A percentile compares a stretch with the other conserved stretches of the same genome.
These are phyloP conservation scores for Saturnispora halmiae DNA, from an alignment of 805 yeast species.

Conservation along the genomic window DNA sequence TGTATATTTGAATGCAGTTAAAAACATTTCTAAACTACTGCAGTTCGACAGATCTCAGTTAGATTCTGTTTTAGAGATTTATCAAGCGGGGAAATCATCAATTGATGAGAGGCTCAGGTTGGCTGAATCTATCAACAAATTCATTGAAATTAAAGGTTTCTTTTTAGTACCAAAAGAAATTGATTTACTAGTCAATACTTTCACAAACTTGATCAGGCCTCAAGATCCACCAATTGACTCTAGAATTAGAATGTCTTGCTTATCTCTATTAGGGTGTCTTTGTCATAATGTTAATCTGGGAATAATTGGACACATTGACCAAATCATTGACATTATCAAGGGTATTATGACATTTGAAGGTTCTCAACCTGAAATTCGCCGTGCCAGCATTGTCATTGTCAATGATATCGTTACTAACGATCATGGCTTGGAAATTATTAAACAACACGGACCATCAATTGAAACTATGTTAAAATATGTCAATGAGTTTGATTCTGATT, in stretches of 20 bases:
- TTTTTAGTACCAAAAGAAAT: slow-evolving; percentile 37
- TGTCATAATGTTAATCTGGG: slow-evolving; percentile 39
- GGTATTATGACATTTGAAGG: slow-evolving; percentile 63
- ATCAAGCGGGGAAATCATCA: slow-evolving; percentile 8
- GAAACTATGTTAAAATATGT: slow-evolving; percentile 36
- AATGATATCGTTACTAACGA: slow-evolving; percentile 45
- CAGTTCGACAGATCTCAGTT: slow-evolving; percentile 28
- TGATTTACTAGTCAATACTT: slow-evolving; percentile 32
- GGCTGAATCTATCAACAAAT: slow-evolving; percentile 72
- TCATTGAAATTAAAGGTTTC: slow-evolving; percentile 41
- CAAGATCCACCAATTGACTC: slow-evolving; percentile 33
- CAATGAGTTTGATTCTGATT: slow-evolving; percentile 42
- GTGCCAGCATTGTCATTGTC: slow-evolving; percentile 66
- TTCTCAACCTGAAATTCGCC: slow-evolving; percentile 38
- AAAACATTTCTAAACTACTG: slow-evolving; percentile 60
- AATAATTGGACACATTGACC: slow-evolving; percentile 41
- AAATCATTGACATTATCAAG: slow-evolving; percentile 64
- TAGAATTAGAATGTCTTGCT: slow-evolving; percentile 71
- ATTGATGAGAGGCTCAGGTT: slow-evolving; percentile 66
- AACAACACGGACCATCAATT: slow-evolving; percentile 36
- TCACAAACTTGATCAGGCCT: background rate
- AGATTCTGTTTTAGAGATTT: slow-evolving; percentile 10
- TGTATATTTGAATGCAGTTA: slow-evolving; percentile 75
- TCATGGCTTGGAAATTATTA: slow-evolving; percentile 40
- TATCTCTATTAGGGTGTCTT: slow-evolving; percentile 73